Evolutionary conservation across 1,284 basidiomycete genomes (phyloP).

Genomic region (Earliella scabrosa): DNA sequence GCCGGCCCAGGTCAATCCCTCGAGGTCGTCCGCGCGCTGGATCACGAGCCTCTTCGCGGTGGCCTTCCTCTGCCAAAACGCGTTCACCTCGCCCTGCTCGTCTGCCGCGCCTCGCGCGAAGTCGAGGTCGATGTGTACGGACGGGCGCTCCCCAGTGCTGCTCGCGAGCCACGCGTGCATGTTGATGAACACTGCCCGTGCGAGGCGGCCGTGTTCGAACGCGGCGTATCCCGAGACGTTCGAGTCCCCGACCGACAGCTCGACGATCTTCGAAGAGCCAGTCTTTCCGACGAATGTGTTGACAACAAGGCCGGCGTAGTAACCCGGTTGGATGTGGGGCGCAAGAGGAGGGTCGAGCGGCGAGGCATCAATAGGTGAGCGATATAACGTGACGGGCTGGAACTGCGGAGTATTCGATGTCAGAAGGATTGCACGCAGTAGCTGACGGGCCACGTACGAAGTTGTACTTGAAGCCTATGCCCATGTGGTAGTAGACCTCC

Average conservation of each 20-base stretch:
- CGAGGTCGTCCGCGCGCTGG: constrained; percentile 60
- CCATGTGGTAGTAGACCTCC: constrained; percentile 45
- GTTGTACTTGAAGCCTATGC: constrained; percentile 49
- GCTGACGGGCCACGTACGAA: constrained; percentile 33
- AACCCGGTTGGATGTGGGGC: constrained; percentile 62
- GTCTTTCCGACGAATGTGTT: constrained; percentile 46
- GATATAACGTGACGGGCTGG: constrained; percentile 56
- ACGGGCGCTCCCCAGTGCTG: constrained; percentile 38
- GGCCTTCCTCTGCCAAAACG: constrained; percentile 24
- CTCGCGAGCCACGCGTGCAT: constrained; percentile 52
- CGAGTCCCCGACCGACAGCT: constrained; percentile 54
- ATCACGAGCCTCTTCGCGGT: constrained; percentile 21
- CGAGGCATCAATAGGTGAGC: constrained; percentile 55
- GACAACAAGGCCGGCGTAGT: constrained; percentile 61
- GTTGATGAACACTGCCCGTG: constrained; percentile 62
- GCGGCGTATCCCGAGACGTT: constrained; percentile 66
- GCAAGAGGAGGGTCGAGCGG: constrained; percentile 48
- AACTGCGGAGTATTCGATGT: constrained; percentile 50
- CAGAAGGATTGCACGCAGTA: not conserved
- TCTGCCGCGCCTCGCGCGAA: constrained; percentile 35
- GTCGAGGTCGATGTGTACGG: constrained; percentile 48
- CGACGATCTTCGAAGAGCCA: constrained; percentile 47
- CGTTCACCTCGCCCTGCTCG: constrained; percentile 35
- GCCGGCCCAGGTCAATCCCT: constrained; percentile 63
- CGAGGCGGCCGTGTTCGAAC: constrained; percentile 50